Conservation (phyloP, 805 yeast species). For the Lipomyces spencermartinsiae region DNA sequence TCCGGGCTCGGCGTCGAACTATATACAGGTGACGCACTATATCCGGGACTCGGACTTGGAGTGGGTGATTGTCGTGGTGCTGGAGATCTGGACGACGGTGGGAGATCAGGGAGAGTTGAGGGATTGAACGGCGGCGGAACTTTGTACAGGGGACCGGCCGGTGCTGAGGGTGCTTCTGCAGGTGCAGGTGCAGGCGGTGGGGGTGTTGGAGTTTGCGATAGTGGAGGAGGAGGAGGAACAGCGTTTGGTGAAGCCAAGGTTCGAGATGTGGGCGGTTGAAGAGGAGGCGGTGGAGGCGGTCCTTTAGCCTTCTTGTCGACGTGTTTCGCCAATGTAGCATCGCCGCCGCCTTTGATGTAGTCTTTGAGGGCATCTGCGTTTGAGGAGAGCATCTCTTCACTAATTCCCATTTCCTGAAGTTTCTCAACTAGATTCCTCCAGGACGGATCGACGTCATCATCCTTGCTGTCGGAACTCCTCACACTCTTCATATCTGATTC, state of each 20-base stretch:
- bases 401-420: conserved; percentile 76
- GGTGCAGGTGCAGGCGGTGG: conserved; percentile 45
- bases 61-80: conserved; percentile 35
- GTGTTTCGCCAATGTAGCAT: conserved; percentile 64
- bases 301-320: conserved; percentile 40
- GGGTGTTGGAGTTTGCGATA: conserved; percentile 20
- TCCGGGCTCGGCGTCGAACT: conserved; percentile 21
- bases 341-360: conserved; percentile 74
- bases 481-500: conserved; percentile 33
- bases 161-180: conserved; percentile 50
- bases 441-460: conserved; percentile 52
- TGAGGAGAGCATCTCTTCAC: conserved; percentile 82
- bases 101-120: conserved; percentile 32
- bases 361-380: conserved; percentile 82
- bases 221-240: conserved; percentile 33
- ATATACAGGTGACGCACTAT: conserved; percentile 21
- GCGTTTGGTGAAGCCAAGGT: conserved; percentile 41
- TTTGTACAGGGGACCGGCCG: conserved; percentile 41
- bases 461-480: conserved; percentile 47
- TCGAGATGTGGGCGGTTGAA: conserved; percentile 26
- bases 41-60: conserved; percentile 33
- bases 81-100: conserved; percentile 43
- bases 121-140: conserved; percentile 39
- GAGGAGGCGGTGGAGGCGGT: conserved; percentile 38
- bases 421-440: conserved; percentile 79